Conservation (phyloP, 2,329 filamentous ascomycete genomes). For the Fusarium chaquense region DNA sequence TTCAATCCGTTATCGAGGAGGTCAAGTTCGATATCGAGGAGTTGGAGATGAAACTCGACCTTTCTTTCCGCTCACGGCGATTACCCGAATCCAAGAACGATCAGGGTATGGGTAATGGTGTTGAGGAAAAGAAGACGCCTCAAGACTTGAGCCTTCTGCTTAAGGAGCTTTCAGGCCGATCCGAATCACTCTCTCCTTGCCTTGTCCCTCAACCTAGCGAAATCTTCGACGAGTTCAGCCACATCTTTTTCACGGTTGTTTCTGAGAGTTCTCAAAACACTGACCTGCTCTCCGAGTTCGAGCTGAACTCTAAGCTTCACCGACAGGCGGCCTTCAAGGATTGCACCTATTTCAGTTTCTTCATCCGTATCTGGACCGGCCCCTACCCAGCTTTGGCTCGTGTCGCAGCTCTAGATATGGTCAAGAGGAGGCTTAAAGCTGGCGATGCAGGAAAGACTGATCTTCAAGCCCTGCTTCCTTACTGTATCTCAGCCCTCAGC, state of each 20-base stretch:
- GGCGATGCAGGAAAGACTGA: slow-evolving; percentile 67
- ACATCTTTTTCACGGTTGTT: slow-evolving; percentile 68
- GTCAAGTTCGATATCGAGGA: slow-evolving; percentile 78
- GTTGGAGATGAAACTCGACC: slow-evolving; percentile 79
- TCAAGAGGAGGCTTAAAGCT: slow-evolving; percentile 67
- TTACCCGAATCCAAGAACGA: slow-evolving; percentile 65
- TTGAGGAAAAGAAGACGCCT: slow-evolving; percentile 44
- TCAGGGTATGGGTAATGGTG: slow-evolving; percentile 50
- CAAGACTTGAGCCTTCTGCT: slow-evolving; percentile 57
- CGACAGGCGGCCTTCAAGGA: slow-evolving; percentile 67
- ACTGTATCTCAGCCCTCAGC: slow-evolving; percentile 77
- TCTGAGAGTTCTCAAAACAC: slow-evolving; percentile 57
- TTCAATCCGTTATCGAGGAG: slow-evolving; percentile 74
- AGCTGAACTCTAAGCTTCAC: slow-evolving; percentile 66
- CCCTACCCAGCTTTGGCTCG: slow-evolving; percentile 76
- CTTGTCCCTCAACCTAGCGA: slow-evolving; percentile 63
- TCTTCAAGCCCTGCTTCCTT: slow-evolving; percentile 85
- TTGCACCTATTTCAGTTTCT: slow-evolving; percentile 79
- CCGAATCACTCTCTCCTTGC: slow-evolving; percentile 61
- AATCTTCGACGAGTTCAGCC: slow-evolving; percentile 69
- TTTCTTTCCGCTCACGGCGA: slow-evolving; percentile 71
- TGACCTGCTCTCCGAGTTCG: slow-evolving; percentile 62
- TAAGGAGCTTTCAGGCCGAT: slow-evolving; percentile 54
- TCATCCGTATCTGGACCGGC: slow-evolving; percentile 79
- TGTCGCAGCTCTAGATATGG: slow-evolving; percentile 74